Conservation (phyloP, 805 yeast species). For the Saccharomyces paradoxus region DNA sequence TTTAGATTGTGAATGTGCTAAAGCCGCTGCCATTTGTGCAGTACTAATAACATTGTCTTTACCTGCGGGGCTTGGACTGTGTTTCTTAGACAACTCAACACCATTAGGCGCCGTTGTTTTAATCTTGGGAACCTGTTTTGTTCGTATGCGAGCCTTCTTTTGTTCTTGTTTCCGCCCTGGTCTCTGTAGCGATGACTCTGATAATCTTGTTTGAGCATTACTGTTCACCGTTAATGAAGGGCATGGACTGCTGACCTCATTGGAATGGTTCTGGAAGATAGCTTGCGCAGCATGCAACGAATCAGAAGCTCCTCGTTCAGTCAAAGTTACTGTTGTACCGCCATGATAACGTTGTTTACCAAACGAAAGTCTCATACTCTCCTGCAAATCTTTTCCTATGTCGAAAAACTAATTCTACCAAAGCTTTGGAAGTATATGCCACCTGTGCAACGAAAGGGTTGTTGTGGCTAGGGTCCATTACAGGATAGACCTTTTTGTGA, state of each 20-base stretch:
- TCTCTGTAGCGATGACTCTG: background rate
- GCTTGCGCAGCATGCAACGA: slow-evolving; percentile 16
- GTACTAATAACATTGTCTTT: background rate
- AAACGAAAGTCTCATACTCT: background rate
- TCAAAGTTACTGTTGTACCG: background rate
- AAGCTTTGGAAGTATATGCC: background rate
- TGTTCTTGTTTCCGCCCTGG: background rate
- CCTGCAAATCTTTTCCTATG: background rate
- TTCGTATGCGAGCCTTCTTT: background rate
- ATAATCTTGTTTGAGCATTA: background rate
- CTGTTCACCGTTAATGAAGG: background rate
- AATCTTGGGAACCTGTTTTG: background rate
- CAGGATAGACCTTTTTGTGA: background rate
- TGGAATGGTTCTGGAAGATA: slow-evolving; percentile 11
- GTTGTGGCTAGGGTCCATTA: background rate
- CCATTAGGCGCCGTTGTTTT: background rate
- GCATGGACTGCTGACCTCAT: background rate
- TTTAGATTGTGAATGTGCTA: background rate
- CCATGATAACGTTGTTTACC: background rate
- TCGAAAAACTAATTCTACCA: background rate
- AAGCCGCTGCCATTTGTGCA: slow-evolving; percentile 1
- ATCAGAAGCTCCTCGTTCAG: background rate
- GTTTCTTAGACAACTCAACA: background rate
- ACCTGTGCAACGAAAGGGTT: background rate
- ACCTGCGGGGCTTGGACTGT: background rate